Evolutionary conservation across 208 protist species (phyloP).

Genomic region (Plasmodiophora brassicae): DNA sequence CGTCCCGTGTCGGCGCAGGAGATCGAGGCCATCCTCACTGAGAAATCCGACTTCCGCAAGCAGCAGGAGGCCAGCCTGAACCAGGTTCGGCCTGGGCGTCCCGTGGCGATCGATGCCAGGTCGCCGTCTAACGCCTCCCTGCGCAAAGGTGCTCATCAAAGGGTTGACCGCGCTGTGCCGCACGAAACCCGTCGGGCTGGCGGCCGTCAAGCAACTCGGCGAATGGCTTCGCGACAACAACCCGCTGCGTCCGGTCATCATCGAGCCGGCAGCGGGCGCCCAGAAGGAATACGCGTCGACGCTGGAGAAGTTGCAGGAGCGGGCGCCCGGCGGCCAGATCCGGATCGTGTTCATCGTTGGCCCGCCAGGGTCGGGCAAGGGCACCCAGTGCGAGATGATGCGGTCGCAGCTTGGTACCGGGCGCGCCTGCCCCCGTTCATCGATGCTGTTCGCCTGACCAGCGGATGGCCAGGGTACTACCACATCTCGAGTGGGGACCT

Average conservation of each 20-base stretch:
- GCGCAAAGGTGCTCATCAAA: slow-evolving; percentile 13
- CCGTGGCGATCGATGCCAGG: not conserved
- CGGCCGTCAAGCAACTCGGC: slow-evolving; percentile 18
- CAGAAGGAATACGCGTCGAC: no score
- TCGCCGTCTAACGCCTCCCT: no score
- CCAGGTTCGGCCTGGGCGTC: not conserved
- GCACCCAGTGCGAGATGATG: slow-evolving; percentile 58
- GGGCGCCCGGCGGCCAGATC: not conserved
- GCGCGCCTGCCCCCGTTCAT: not conserved
- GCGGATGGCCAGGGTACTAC: slow-evolving; percentile 45
- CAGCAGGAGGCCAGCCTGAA: not conserved
- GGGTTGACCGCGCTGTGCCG: slow-evolving; percentile 30
- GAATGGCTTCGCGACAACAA: slow-evolving; percentile 20
- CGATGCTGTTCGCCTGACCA: not conserved
- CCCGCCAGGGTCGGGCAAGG: slow-evolving; percentile 61
- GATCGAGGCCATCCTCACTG: not conserved
- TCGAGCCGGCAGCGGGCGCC: not conserved
- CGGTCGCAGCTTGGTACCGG: not conserved
- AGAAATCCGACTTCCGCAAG: not conserved
- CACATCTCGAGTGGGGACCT: slow-evolving; percentile 38
- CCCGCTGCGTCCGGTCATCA: not conserved
- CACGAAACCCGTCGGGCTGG: slow-evolving; percentile 37
- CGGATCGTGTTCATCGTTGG: slow-evolving; percentile 50
- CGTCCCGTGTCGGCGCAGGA: not conserved
- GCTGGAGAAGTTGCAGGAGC: not conserved